Conservation (phyloP, 225 moss, liverwort and hornwort species). For the Polytrichum formosum region DNA sequence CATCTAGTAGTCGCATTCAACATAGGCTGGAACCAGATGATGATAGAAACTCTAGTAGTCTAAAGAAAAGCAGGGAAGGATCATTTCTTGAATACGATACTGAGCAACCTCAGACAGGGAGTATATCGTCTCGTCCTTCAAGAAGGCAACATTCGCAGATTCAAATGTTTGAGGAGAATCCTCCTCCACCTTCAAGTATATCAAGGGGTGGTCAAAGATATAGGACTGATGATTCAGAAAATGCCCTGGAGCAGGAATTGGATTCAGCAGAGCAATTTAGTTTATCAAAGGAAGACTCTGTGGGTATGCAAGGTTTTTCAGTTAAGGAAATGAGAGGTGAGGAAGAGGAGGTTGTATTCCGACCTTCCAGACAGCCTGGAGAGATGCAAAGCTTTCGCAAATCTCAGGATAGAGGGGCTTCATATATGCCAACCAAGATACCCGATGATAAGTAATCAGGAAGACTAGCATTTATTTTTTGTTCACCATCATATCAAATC, state of each 20-base stretch:
- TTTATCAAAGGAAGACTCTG: too few species aligned
- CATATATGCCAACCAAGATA: background rate
- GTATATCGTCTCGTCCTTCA: background rate
- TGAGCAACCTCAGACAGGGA: background rate
- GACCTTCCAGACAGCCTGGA: slow-evolving; percentile 3
- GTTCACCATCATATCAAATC: too few species aligned
- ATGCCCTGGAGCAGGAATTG: background rate
- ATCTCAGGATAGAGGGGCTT: background rate
- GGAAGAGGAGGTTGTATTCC: background rate
- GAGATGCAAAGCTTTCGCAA: slow-evolving; percentile 1
- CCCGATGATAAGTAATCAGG: too few species aligned
- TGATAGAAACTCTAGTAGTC: background rate
- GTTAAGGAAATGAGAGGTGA: background rate
- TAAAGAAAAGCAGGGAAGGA: background rate
- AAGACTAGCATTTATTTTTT: too few species aligned
- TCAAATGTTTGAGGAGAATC: background rate
- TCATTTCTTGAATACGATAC: background rate
- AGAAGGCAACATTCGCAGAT: slow-evolving; percentile 1
- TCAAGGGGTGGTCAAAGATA: background rate
- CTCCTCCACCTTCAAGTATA: background rate
- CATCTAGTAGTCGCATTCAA: too few species aligned
- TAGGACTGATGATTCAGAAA: background rate
- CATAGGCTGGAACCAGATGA: too few species aligned
- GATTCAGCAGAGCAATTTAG: background rate
- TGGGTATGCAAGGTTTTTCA: too few species aligned